Base-by-base conservation (phyloP, 1,139 yeast species). In the Yamadazyma blattariae region DNA sequence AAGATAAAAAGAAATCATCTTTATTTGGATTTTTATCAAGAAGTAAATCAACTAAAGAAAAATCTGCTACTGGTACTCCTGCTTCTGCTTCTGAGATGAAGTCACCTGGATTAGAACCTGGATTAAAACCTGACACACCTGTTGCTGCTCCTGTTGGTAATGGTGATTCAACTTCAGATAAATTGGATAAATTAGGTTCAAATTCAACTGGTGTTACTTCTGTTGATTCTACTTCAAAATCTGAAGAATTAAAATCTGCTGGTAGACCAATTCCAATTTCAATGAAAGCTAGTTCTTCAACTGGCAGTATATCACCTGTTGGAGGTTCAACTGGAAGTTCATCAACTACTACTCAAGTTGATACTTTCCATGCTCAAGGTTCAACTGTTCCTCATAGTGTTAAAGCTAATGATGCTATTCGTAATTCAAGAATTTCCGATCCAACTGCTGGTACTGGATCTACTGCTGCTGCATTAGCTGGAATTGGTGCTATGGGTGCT, bases 1-100 rank as follows among this genome's bases (percentile, higher is more conserved):
- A n/a, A n/a, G n/a, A n/a, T n/a, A 28, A 35, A 11, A 34, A 35
- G 33, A 32, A 29, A 13, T 25, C 19, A 24, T 29, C 31, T 2
- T 29, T 36, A 9, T 36, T 36, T 19, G 32, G 35, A 4, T 24
- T 33, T n/a, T 31, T 35, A 19, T 29, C 35, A 5, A 31, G 30
- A 19, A 30, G 28, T 16, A 30, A 35, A 24, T 35, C 38, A 20
- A 13, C 35, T 10, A 26, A 26, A 18, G 24, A 18, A 4, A 13
- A 9, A 6, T 21, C 21, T 15, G 6, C 18, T 8, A 15, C n/a
- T 13, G 9, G 14, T n/a, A n/a, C 25, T 23, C 7, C 7, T 7
- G 6, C 13, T n/a, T 23, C 25, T 23, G 13, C 6, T n/a, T 12
- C 25, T 23, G 12, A 5, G 11, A 6, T 10, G 11, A 10, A 22